Base-by-base conservation (phyloP, 768 basidiomycete species). In the Galerina marginata region DNA sequence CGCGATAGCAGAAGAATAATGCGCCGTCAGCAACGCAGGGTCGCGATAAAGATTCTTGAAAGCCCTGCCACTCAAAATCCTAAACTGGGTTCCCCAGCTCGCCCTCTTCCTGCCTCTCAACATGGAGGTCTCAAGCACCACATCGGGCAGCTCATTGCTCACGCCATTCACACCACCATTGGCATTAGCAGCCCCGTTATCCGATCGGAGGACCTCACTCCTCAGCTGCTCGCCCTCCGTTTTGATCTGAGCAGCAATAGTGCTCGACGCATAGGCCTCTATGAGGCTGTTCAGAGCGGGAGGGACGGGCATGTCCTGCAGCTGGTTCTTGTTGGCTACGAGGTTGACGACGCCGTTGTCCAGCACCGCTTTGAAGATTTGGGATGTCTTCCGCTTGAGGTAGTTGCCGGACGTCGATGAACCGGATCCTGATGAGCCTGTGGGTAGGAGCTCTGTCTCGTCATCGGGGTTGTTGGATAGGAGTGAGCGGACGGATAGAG, bases 21-120 rank as follows among this genome's bases (percentile, higher is more conserved):
- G 97, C 6, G 95, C 90, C 2, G 88, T 83, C 80, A 99, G 82
- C 56, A 99, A 74, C 49, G 95, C 90, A 0, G 96, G 96, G 69
- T 99, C 95, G 25, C 96, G 83, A 72, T 99, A 99, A 60, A 99
- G 75, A 70, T 99, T 99, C 84, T 99, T 99, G 83, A 99, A 99
- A 20, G 96, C 95, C 58, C 97, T 78, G 25, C 96, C 96, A 71
- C 95, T 97, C 71, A 99, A 76, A 58, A 98, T 96, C 71, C 86
- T 84, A 70, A 99, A 99, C 77, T 99, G 97, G 15, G 91, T 96
- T 44, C 80, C 81, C 86, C 89, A 95, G 63, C 85, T 90, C 6
- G 96, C 97, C 56, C 94, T 84, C 74, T 90, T 87, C 66, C 88
- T 78, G 14, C 90, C 90, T 52, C 89, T 75, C 69, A 95, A 72